These are phyloP conservation scores for Umbelopsis isabellina DNA, from an alignment of 192 early-diverging fungal species.

Conservation along the genomic window DNA sequence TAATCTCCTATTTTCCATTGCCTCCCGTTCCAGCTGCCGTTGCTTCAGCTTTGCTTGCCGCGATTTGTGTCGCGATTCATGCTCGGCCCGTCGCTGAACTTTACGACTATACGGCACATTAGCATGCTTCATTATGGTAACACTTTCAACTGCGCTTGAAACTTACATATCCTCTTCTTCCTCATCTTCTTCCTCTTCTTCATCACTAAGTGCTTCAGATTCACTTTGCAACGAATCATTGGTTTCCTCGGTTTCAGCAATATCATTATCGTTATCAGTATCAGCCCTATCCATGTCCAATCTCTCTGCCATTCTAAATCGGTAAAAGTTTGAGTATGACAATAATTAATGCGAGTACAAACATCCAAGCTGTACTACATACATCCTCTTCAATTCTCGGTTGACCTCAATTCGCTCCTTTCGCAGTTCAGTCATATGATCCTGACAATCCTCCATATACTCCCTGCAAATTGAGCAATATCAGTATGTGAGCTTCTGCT, in stretches of 20 bases:
- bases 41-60: slow-evolving; percentile 51
- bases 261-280: slow-evolving; percentile 19
- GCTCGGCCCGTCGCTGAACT: slow-evolving; percentile 25
- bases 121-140: background rate
- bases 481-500: background rate
- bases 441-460: slow-evolving; percentile 76
- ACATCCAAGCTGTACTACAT: slow-evolving; percentile 34
- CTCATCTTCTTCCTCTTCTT: slow-evolving; percentile 38
- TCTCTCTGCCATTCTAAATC: slow-evolving; percentile 37
- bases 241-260: background rate
- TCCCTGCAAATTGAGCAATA: slow-evolving; percentile 44
- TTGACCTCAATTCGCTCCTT: slow-evolving; percentile 76
- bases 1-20: slow-evolving; percentile 42
- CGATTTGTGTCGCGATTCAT: slow-evolving; percentile 40
- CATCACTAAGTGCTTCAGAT: slow-evolving; percentile 26
- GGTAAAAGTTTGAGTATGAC: background rate
- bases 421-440: slow-evolving; percentile 68
- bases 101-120: background rate
- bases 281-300: slow-evolving; percentile 48
- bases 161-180: slow-evolving; percentile 37
- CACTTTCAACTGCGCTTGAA: too few relatives aligned
- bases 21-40: slow-evolving; percentile 53
- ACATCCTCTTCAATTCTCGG: slow-evolving; percentile 67
- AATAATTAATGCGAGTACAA: background rate
- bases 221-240: slow-evolving; percentile 20